Evolutionary conservation across 257 asterid genomes (phyloP), one percentile per base, ranked within the genome.

Genomic region (Scutellaria barbata): DNA sequence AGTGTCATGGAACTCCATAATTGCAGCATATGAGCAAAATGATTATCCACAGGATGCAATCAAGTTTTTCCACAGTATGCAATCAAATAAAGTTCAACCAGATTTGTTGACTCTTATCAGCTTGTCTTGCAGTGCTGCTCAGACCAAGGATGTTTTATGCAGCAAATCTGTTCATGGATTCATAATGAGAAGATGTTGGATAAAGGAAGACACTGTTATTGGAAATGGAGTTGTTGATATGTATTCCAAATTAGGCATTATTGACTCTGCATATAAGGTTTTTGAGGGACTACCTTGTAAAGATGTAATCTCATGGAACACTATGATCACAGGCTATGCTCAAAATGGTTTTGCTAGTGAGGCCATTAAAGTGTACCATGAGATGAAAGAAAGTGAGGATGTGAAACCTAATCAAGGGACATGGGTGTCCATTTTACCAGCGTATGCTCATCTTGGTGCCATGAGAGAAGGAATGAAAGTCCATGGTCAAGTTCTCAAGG

Each of bases 1-100:
- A 70, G 87, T 88, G 20, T 83, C 97, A 7, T 90, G 97, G 96
- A 90, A 90, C 72, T 90, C 97, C 61, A 81, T 90, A 63, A 77
- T 90, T 82, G 89, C 94, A 56, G 92, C 92, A 11, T 87, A 86
- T 54, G 98, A 92, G 83, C 98, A 89, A 76, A 89, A 88, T 76
- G 76, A 81, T 72, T 76, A 65, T 41, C 94, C 94, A 8, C 66
- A 70, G 54, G 59, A 42, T 40, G 94, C 90, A 51, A 56, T 83
- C 39, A 39, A 70, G 50, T 81, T 81, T 72, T 92, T 88, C 76
- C 75, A 55, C 22, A 79, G 57, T 55, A 92, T 92, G 98, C 86
- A 78, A 68, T 60, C 59, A 18, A 54, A 77, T 78, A 79, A 63
- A 39, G 69, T 82, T 39, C 66, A 64, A 48, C 94, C 96, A 10